Evolutionary conservation across 208 protist species (phyloP), one percentile per base, ranked within the genome.

Genomic region (Ichthyophonus hoferi): DNA sequence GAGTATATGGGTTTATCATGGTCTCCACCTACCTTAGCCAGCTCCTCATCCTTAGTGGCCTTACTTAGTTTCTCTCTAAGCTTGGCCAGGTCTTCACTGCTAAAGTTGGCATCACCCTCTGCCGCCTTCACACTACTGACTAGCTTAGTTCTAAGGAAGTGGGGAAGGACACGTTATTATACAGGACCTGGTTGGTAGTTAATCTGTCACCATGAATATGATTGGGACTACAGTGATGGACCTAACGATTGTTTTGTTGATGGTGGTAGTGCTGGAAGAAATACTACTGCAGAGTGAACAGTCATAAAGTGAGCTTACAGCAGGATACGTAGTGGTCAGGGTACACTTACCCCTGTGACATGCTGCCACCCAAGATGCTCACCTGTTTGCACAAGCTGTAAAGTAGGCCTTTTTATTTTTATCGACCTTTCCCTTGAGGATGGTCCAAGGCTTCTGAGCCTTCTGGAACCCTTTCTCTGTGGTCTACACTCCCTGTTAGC

Each of bases 391-490:
- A 67, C 50, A 67, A n/a, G 50, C 50, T 24, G 43, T 7, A 41
- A 67, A 41, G 41, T 87, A 87, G 41, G 2, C 7, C 84, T 87
- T 87, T 24, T 76, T 37, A 17, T 33, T 2, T 41, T 87, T 87
- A 41, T 87, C 84, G 35, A 87, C 40, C 84, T 87, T 87, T 1
- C 31, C 40, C 84, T 87, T 87, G 84, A 78, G 84, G 24, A 79
- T 77, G 7, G 41, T n/a, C 84, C 84, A 87, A 38, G 84, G 35
- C 84, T 87, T 87, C 84, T 87, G 84, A 1, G 84, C 84, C 84
- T 87, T 87, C 42, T 78, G 40, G 58, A 87, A 87, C 33, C 84
- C 84, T 2, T 87, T 76, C 84, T 87, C 84, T 14, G 84, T 41
- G 7, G 7, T 7, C 50, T 67, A 67, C 50, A 67, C 24, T 24